Conservation (phyloP, 225 moss, liverwort and hornwort genomes). For the Rhytidiadelphus loreus region DNA sequence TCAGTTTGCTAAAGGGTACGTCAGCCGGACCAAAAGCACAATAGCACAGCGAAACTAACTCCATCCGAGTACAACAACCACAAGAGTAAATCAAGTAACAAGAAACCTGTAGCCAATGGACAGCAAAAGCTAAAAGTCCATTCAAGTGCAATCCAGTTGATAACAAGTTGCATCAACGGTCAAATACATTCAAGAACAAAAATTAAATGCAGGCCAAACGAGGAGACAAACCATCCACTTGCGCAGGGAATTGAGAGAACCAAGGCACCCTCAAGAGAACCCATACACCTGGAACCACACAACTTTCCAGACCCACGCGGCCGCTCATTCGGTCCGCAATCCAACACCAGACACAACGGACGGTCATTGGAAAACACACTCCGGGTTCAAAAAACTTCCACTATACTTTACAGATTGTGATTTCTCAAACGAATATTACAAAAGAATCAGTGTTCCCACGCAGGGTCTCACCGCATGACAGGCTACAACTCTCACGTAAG, state of each 20-base stretch:
- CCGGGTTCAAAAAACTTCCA: neutral
- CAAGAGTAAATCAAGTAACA: too few species aligned
- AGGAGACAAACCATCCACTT: too few species aligned
- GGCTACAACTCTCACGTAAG: neutral
- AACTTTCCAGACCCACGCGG: neutral
- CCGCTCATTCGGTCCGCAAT: neutral
- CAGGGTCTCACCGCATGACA: neutral
- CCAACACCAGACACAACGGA: neutral
- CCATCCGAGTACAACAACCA: too few species aligned
- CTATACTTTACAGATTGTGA: conserved; percentile 4
- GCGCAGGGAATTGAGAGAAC: neutral
- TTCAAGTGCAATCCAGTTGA: too few species aligned
- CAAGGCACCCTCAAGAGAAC: neutral
- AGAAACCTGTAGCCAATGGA: too few species aligned
- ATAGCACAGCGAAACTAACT: too few species aligned
- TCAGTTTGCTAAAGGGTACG: too few species aligned
- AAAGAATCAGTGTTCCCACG: conserved; percentile 2
- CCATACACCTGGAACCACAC: neutral
- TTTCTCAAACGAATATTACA: conserved; percentile 13
- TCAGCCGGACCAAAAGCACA: too few species aligned
- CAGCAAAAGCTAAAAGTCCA: too few species aligned
- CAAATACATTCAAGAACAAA: too few species aligned
- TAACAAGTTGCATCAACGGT: too few species aligned
- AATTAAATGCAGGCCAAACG: too few species aligned
- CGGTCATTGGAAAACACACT: neutral